Evolutionary conservation across 257 asterid genomes (phyloP).

Genomic region (Penstemon davidsonii): DNA sequence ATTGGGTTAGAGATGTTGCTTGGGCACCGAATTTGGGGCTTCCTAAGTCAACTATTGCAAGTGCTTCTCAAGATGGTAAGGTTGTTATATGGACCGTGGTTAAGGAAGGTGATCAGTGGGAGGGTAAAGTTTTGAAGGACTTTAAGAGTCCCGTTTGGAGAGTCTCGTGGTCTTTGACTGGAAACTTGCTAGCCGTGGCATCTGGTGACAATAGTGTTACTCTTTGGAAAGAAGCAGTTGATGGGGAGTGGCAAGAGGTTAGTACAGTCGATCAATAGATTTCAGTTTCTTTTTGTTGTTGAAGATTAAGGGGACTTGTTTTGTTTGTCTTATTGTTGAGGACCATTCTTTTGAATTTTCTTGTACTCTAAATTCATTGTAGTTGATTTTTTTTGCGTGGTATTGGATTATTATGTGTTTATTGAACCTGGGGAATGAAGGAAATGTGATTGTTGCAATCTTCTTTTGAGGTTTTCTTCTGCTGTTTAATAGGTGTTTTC

Average conservation of each 20-base stretch:
- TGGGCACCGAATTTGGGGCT: conserved; percentile 76
- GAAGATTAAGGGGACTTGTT: background rate
- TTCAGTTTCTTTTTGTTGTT: background rate
- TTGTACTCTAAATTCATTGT: conserved; percentile 2
- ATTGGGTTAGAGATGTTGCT: conserved; percentile 71
- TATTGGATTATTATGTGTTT: background rate
- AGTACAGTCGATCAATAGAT: conserved; percentile 50
- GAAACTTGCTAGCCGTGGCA: conserved; percentile 66
- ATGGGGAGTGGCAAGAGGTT: conserved; percentile 66
- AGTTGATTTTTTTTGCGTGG: conserved; percentile 10
- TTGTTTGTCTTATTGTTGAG: conserved; percentile 17
- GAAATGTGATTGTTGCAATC: background rate
- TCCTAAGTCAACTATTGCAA: conserved; percentile 65
- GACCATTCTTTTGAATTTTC: background rate
- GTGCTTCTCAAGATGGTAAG: conserved; percentile 70
- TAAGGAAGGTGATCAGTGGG: conserved; percentile 65
- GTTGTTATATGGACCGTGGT: conserved; percentile 63
- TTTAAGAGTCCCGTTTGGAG: conserved; percentile 66
- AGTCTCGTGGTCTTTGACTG: conserved; percentile 71
- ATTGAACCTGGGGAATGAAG: background rate
- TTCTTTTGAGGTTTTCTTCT: too few species aligned
- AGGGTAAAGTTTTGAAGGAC: conserved; percentile 59
- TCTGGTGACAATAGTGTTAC: conserved; percentile 58
- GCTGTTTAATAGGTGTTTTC: background rate
- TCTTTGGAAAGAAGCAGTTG: conserved; percentile 68